Evolutionary conservation across 345 rosid genomes (phyloP).

Genomic region (Gossypium sturtianum): DNA sequence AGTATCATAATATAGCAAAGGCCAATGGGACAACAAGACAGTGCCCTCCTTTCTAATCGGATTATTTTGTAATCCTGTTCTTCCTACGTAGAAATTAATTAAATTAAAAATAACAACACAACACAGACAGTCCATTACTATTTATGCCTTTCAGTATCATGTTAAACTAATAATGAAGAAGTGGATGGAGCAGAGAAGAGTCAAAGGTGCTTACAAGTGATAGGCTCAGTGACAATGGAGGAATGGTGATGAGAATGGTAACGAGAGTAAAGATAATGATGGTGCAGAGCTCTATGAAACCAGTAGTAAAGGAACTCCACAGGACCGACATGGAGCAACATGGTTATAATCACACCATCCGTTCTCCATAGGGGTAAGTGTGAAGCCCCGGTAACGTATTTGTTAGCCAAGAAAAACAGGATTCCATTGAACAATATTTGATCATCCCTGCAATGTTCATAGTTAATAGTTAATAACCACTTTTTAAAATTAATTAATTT

Average conservation of each 20-base stretch:
- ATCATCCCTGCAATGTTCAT: constrained; percentile 44
- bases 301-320: constrained; percentile 83
- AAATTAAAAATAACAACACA: no score
- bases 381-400: constrained; percentile 16
- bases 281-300: constrained; percentile 76
- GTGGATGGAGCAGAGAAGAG: neutral
- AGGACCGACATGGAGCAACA: constrained; percentile 56
- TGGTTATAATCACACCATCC: constrained; percentile 43
- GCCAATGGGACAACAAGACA: no score
- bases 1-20: no score
- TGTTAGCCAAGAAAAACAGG: constrained; percentile 25
- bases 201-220: constrained; percentile 40
- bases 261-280: constrained; percentile 74
- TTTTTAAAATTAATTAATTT: neutral
- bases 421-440: constrained; percentile 57
- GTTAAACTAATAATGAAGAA: neutral
- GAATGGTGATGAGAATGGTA: constrained; percentile 91
- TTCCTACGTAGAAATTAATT: no score
- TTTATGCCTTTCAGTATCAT: neutral
- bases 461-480: no score
- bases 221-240: constrained; percentile 84
- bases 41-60: no score
- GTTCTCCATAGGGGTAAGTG: constrained; percentile 54
- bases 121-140: no score
- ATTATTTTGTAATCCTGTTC: no score